Base-by-base conservation (phyloP, 805 yeast genomes). In the Saturnispora gosingensis region DNA sequence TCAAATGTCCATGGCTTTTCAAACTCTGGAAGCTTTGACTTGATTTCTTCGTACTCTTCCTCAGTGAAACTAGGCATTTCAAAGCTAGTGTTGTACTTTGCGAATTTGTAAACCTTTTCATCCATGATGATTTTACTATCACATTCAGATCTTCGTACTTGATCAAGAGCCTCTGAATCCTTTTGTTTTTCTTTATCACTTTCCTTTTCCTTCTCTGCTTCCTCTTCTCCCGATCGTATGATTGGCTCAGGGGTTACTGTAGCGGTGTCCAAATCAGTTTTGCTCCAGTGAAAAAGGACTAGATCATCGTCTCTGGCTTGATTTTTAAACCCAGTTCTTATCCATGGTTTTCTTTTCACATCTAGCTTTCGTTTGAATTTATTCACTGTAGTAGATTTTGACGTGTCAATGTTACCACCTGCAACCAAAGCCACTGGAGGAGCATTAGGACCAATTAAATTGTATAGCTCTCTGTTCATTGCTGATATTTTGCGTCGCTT, bases 381-480 rank as follows among this genome's bases (percentile, higher is more conserved):
- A 15, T 35, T 35, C 6, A 35, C 18, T 25, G 18, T 36, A 6
- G 22, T 5, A 5, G 32, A 18, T 49, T 65, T 69, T 27, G 63
- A 70, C 3, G 50, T 5, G 18, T 54, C 49, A 3, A 30, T 25
- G 20, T 45, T 49, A 1, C 49, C 9, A n/a, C 69, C 51, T 8
- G 58, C 42, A 4, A 45, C 67, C n/a, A 76, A 77, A n/a, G 75
- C 76, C 7, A 77, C 78, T 0, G 98, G 90, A 1, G 99, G 97
- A 2, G 95, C 81, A 65, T 88, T 88, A 39, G 93, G 90, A 5
- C 99, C 99, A 40, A 93, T 72, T 49, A 95, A 74, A 57, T 85
- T 85, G 67, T 85, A 90, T 50, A 93, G 72, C 65, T 93, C 99
- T 58, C 98, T 77, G 56, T 87, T 90, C 80, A 91, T 85, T 25